A percentile compares a stretch with the other conserved stretches of the same genome.
These are phyloP conservation scores for Plasmodium cynomolgi DNA, from an alignment of 169 alveolate genomes.

Conservation along the genomic window DNA sequence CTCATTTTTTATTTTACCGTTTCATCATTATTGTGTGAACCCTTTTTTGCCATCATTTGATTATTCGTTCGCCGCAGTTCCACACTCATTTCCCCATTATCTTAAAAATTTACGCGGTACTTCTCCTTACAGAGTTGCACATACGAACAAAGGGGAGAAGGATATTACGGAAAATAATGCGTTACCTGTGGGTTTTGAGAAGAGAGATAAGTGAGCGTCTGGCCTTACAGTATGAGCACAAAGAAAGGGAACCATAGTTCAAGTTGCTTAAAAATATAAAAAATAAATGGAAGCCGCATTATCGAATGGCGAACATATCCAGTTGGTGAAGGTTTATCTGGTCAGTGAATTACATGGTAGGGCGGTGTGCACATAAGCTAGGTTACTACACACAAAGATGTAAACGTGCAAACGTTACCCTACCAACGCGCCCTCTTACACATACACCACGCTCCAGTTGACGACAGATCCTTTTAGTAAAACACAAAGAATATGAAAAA, in stretches of 20 bases:
- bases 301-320: background rate
- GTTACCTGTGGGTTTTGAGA: background rate
- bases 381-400: background rate
- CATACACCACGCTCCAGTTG: background rate
- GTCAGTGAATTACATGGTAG: background rate
- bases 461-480: conserved; percentile 3
- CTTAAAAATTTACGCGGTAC: background rate
- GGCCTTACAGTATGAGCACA: background rate
- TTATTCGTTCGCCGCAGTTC: background rate
- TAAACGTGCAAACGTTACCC: background rate
- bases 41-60: background rate
- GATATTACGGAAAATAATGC: conserved; percentile 6
- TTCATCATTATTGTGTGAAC: background rate
- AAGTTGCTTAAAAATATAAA: background rate
- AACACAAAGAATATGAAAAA: conserved; percentile 44
- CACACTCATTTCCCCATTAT: background rate
- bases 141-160: background rate
- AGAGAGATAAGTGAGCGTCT: background rate
- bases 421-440: background rate
- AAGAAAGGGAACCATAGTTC: background rate
- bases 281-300: background rate
- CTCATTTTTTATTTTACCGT: background rate
- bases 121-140: background rate
- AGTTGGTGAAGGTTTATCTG: background rate
- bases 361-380: background rate